Conservation (phyloP, 805 yeast genomes). For the Kodamaea neixiangensis region DNA sequence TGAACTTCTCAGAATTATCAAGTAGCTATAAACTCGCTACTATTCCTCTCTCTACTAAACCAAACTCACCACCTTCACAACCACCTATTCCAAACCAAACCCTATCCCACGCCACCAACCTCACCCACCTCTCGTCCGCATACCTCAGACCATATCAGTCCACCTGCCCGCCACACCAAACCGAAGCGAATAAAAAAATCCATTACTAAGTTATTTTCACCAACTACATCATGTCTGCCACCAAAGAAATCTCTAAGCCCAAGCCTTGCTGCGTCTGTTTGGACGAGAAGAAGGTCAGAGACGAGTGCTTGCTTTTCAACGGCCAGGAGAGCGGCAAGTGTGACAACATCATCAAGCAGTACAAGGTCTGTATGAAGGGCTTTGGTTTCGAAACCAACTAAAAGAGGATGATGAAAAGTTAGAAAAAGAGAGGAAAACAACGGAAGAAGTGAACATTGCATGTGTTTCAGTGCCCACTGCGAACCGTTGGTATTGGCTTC, state of each 20-base stretch:
- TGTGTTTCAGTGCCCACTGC: too few relatives aligned
- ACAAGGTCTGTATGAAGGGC: conserved; percentile 89
- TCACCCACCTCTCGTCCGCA: not conserved
- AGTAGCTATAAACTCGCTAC: too few relatives aligned
- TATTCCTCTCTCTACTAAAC: too few relatives aligned
- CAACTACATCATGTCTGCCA: conserved; percentile 1
- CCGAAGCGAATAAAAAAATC: not conserved
- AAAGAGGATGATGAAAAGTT: not conserved
- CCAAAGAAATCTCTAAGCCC: conserved; percentile 52
- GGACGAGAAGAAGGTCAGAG: conserved; percentile 78
- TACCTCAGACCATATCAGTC: not conserved
- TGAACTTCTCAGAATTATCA: too few relatives aligned
- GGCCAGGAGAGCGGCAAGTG: conserved; percentile 88
- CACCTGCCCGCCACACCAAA: not conserved
- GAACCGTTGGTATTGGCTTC: too few relatives aligned
- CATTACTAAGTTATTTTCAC: conserved; percentile 3
- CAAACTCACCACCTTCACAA: too few relatives aligned
- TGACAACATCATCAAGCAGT: conserved; percentile 63
- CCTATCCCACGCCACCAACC: too few relatives aligned
- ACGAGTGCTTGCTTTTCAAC: conserved; percentile 79
- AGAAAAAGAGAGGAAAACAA: not conserved
- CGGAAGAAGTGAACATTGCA: too few relatives aligned
- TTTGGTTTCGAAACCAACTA: conserved; percentile 67
- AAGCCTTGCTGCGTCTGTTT: conserved; percentile 97
- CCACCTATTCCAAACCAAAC: too few relatives aligned